Conservation (phyloP, 2,329 filamentous ascomycete species). For the Pezicula carpinea region DNA sequence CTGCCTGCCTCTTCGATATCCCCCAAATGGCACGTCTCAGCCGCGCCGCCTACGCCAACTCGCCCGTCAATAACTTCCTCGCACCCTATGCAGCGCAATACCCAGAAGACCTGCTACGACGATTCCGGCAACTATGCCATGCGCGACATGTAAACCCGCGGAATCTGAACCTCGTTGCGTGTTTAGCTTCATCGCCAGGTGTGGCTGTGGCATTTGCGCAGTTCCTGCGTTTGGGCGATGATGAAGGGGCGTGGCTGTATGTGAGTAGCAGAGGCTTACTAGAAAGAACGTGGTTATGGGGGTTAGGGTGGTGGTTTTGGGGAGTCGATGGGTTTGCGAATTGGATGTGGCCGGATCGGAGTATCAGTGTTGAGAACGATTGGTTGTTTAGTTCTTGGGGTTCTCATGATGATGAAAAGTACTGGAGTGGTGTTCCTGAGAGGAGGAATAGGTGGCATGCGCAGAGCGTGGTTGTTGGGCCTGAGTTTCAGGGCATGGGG, state of each 20-base stretch:
- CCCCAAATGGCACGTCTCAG: constrained; percentile 5
- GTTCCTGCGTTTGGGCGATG: constrained; percentile 16
- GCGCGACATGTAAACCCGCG: constrained; percentile 4
- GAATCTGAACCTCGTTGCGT: constrained; percentile 15
- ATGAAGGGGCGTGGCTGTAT: constrained; percentile 9
- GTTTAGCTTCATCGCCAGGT: constrained; percentile 4
- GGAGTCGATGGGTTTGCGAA: constrained; percentile 3
- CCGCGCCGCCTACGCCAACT: constrained; percentile 10
- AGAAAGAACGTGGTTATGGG: constrained; percentile 1
- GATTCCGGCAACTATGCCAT: constrained; percentile 5
- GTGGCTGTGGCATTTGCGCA: constrained; percentile 13
- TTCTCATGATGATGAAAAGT: constrained; percentile 8
- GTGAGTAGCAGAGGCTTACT: background rate
- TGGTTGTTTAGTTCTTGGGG: constrained; percentile 6
- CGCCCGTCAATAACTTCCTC: constrained; percentile 10
- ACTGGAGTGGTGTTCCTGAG: constrained; percentile 15
- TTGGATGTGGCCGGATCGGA: constrained; percentile 13
- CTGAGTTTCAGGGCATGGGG: constrained; percentile 19
- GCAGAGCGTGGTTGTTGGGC: constrained; percentile 15
- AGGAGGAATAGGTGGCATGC: constrained; percentile 19
- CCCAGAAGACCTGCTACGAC: constrained; percentile 6
- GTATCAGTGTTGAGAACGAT: constrained; percentile 2
- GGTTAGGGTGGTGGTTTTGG: constrained; percentile 9
- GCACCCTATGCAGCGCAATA: constrained; percentile 8
- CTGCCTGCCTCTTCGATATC: constrained; percentile 11